These are phyloP conservation scores for Colletotrichum liaoningense DNA, from an alignment of 2,329 filamentous ascomycete species.

Conservation along the genomic window DNA sequence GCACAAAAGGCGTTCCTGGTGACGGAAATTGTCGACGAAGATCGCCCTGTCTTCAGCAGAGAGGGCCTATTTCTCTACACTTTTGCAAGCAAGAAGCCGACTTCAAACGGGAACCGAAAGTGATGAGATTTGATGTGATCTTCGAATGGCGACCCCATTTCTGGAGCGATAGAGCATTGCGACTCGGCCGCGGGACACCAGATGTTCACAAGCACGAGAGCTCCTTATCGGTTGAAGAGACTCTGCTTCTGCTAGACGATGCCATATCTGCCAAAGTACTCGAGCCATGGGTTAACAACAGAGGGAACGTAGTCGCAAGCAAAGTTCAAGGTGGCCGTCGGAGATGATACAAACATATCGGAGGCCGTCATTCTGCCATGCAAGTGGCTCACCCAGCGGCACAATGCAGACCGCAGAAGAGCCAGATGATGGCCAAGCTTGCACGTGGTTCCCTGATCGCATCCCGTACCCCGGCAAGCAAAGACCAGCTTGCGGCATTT, in stretches of 20 bases:
- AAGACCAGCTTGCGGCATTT: background rate
- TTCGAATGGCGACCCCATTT: background rate
- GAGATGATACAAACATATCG: background rate
- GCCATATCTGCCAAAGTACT: background rate
- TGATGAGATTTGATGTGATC: background rate
- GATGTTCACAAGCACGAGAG: background rate
- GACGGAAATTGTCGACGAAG: slow-evolving; percentile 71
- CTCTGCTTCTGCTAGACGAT: background rate
- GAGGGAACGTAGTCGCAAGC: background rate
- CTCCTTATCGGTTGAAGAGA: background rate
- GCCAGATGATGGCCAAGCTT: background rate
- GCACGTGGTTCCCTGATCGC: background rate
- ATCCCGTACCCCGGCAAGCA: background rate
- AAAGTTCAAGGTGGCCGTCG: background rate
- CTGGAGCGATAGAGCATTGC: background rate
- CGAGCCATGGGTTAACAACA: background rate
- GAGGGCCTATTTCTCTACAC: slow-evolving; percentile 71
- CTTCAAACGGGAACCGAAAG: background rate
- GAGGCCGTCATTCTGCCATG: background rate
- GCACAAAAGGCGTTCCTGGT: slow-evolving; percentile 75
- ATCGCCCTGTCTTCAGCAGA: slow-evolving; percentile 66
- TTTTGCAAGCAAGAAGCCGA: slow-evolving; percentile 55
- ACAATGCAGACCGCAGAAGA: background rate
- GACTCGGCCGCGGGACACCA: background rate
- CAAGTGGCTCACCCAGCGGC: background rate